Evolutionary conservation across 2,329 filamentous ascomycete genomes (phyloP).

Genomic region (Pestalotiopsis sp.): DNA sequence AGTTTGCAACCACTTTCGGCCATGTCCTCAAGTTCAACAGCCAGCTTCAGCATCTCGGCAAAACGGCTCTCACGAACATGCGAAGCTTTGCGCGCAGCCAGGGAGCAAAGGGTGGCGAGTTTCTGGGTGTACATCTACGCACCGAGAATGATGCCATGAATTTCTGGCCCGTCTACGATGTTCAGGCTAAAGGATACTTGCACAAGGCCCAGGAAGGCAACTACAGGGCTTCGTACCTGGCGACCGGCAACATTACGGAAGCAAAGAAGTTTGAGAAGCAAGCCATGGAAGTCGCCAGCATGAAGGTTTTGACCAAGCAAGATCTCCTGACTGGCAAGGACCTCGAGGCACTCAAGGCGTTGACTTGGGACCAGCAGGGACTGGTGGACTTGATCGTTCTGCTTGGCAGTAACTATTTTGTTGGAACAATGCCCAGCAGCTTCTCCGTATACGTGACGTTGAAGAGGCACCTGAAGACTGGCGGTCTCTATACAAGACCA

Average conservation of each 20-base stretch:
- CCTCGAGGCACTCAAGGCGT: constrained; percentile 34
- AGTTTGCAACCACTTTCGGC: constrained; percentile 48
- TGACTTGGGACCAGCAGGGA: constrained; percentile 49
- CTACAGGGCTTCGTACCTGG: constrained; percentile 46
- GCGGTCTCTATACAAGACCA: constrained; percentile 43
- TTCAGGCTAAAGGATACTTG: constrained; percentile 44
- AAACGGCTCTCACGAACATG: constrained; percentile 38
- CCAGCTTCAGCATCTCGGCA: constrained; percentile 45
- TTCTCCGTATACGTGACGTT: constrained; percentile 51
- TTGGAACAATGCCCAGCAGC: constrained; percentile 49
- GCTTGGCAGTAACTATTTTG: constrained; percentile 41
- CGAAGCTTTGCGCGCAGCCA: constrained; percentile 29
- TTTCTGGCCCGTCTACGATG: constrained; percentile 48
- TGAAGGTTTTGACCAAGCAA: constrained; percentile 41
- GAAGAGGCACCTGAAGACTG: constrained; percentile 45
- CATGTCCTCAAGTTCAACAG: constrained; percentile 43
- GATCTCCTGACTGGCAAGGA: constrained; percentile 36
- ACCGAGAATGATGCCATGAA: constrained; percentile 49
- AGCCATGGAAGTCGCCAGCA: constrained; percentile 33
- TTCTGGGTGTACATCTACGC: constrained; percentile 48
- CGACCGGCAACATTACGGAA: constrained; percentile 47
- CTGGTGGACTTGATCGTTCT: constrained; percentile 46
- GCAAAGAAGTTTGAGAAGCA: constrained; percentile 39
- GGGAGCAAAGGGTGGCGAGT: constrained; percentile 27
- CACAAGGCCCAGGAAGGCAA: constrained; percentile 32